These are phyloP conservation scores for Phylloporus sp. DNA, from an alignment of 768 basidiomycete species.

Conservation along the genomic window DNA sequence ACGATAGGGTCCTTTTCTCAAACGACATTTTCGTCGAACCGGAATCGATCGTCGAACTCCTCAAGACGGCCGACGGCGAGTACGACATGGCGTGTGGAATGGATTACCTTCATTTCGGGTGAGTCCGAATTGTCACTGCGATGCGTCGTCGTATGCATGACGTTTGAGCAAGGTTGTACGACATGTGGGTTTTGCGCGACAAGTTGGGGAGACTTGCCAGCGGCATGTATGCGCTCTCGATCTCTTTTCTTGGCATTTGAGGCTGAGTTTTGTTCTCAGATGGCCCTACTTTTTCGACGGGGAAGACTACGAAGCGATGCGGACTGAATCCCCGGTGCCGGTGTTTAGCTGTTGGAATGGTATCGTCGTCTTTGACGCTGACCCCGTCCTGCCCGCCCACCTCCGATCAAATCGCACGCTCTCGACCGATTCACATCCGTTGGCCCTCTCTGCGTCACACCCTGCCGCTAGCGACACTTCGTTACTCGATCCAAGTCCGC, in stretches of 20 bases:
- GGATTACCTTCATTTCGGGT: slow-evolving; percentile 35
- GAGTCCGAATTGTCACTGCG: slow-evolving; percentile 11
- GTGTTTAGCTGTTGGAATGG: slow-evolving; percentile 47
- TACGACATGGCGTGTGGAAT: slow-evolving; percentile 43
- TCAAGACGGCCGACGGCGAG: slow-evolving; percentile 34
- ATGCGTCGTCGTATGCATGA: neutral
- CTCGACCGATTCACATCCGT: slow-evolving; percentile 29
- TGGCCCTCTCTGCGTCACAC: slow-evolving; percentile 9
- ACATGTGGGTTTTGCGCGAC: slow-evolving; percentile 23
- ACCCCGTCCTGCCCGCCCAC: slow-evolving; percentile 37
- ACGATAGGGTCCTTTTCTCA: slow-evolving; percentile 37
- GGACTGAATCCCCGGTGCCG: slow-evolving; percentile 37
- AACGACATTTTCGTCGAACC: slow-evolving; percentile 41
- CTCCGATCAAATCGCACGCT: slow-evolving; percentile 36
- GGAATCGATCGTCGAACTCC: slow-evolving; percentile 36
- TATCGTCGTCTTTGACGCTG: slow-evolving; percentile 36
- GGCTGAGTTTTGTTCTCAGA: neutral
- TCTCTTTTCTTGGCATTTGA: neutral
- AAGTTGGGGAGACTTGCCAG: slow-evolving; percentile 14
- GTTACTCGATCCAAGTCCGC: slow-evolving; percentile 14
- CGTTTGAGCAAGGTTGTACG: slow-evolving; percentile 15
- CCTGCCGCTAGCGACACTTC: slow-evolving; percentile 8
- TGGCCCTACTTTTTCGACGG: slow-evolving; percentile 43
- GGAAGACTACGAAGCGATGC: slow-evolving; percentile 32
- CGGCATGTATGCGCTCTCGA: slow-evolving; percentile 3